Base-by-base conservation (phyloP, 805 yeast genomes). In the Cyberlindnera suaveolens region DNA sequence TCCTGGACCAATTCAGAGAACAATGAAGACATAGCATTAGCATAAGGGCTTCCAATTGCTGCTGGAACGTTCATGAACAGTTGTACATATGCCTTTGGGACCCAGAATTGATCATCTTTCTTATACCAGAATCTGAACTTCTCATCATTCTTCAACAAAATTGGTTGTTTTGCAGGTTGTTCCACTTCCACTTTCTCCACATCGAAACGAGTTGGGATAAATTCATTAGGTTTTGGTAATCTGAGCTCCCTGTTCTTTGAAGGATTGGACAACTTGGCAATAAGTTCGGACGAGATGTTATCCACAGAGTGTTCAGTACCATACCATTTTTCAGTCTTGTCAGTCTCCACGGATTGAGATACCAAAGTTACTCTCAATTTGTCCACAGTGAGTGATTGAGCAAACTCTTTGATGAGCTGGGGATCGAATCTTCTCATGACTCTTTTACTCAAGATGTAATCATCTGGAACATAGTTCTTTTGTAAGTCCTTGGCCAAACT, bases 21-120 rank as follows among this genome's bases (percentile, higher is more conserved):
- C 36, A 91, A 58, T 1, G 79, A 68, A 1, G 90, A 71, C 48
- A 75, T 64, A 34, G 84, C 75, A 2, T 79, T 67, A 39, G 77
- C 71, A 26, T 72, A 62, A 2, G 87, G 78, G n/a, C 82, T 76
- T 1, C 75, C 64, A 39, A 74, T 74, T 0, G 84, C 70, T 11
- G 74, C 68, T 1, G 96, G 95, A 34, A 79, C 65, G 48, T 80
- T 81, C 49, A 91, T 71, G 34, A 75, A 69, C 41, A 87, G 60
- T 33, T 77, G 75, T 27, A 89, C 76, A 39, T 77, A 70, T 1
- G 93, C 93, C 65, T 90, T 85, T 39, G 98, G 99, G 15, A 86
- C 85, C 70, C 84, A 78, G 58, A 91, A 85, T 40, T 82, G 78
- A 52, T 91, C 96, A 65, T 91, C 96, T 53, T 83, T 83, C 61